Percentiles rank a stretch among this genome's conserved stretches.
phyloP scores from a whole-genome alignment of 2,329 filamentous ascomycete genomes.

The Chrysosporium queenslandicum region DNA sequence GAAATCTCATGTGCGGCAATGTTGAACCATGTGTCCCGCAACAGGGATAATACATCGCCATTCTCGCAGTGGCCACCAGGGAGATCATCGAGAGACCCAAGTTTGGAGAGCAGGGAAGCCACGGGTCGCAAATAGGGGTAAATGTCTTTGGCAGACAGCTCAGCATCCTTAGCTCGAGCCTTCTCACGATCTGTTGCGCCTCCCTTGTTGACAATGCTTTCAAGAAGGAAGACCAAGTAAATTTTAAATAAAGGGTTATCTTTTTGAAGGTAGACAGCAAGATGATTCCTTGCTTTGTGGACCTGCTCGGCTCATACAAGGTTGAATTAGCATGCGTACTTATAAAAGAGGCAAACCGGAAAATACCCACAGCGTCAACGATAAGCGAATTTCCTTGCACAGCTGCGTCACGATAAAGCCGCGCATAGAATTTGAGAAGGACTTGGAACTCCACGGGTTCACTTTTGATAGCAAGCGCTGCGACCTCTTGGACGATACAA shows the following conservation, averaged over 20 bases:
- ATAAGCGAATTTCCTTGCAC: slow-evolving; percentile 57
- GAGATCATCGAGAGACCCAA: slow-evolving; percentile 19
- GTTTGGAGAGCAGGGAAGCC: slow-evolving; percentile 64
- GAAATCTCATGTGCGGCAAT: slow-evolving; percentile 89
- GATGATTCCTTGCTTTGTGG: slow-evolving; percentile 65
- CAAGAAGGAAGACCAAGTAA: slow-evolving; percentile 73
- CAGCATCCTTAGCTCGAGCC: slow-evolving; percentile 65
- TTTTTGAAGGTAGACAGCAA: slow-evolving; percentile 58
- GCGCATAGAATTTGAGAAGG: slow-evolving; percentile 72
- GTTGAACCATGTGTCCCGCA: slow-evolving; percentile 96
- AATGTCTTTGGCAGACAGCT: slow-evolving; percentile 78
- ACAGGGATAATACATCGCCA: slow-evolving; percentile 61
- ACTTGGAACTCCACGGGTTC: slow-evolving; percentile 75
- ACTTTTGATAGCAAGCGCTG: slow-evolving; percentile 64
- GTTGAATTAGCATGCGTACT: slow-evolving; percentile 4
- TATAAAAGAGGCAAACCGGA: not conserved
- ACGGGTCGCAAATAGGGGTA: slow-evolving; percentile 76
- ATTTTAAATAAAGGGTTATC: slow-evolving; percentile 69
- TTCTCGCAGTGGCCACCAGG: slow-evolving; percentile 29
- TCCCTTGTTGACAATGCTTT: slow-evolving; percentile 80
- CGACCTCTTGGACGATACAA: slow-evolving; percentile 73
- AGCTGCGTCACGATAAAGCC: slow-evolving; percentile 62
- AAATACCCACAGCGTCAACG: slow-evolving; percentile 56
- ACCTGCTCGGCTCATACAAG: slow-evolving; percentile 40
- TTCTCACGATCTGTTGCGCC: slow-evolving; percentile 68